A percentile compares a stretch with the other conserved stretches of the same genome.
Conservation (phyloP, 805 yeast species). For the Metschnikowia cerradonensis region DNA sequence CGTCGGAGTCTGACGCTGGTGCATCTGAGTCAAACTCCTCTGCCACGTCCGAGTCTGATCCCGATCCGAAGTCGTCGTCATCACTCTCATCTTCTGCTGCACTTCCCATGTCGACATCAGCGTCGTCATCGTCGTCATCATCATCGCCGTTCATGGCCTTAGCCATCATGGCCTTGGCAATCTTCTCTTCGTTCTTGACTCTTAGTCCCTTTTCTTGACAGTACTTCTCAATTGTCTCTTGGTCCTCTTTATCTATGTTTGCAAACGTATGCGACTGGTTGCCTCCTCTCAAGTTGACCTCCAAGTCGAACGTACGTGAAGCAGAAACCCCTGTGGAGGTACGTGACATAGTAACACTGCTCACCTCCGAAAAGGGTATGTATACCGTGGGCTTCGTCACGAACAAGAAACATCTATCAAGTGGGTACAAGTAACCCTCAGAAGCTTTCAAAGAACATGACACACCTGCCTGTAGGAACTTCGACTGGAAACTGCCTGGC, state of each 20-base stretch:
- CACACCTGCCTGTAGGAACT: conserved; percentile 78
- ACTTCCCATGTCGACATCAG: conserved; percentile 55
- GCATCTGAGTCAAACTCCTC: conserved; percentile 81
- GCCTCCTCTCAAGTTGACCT: conserved; percentile 64
- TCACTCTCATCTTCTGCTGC: conserved; percentile 77
- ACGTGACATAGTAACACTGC: conserved; percentile 77
- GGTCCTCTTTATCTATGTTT: conserved; percentile 87
- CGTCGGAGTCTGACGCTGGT: conserved; percentile 27
- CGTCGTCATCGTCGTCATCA: conserved; percentile 48
- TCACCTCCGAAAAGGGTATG: conserved; percentile 80
- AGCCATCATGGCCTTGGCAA: conserved; percentile 76
- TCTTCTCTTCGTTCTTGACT: conserved; percentile 84
- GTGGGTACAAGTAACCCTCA: conserved; percentile 90
- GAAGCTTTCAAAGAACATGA: conserved; percentile 91
- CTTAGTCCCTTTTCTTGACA: conserved; percentile 72
- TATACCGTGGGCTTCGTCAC: conserved; percentile 92
- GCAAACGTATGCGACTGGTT: conserved; percentile 75
- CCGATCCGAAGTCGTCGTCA: conserved; percentile 81
- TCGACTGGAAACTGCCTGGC: conserved; percentile 78
- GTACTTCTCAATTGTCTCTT: conserved; percentile 68
- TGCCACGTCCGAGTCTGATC: conserved; percentile 66
- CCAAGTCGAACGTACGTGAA: conserved; percentile 90
- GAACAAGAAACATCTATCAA: conserved; percentile 86
- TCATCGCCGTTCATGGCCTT: conserved; percentile 65
- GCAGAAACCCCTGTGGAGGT: conserved; percentile 72